A percentile compares a stretch with the other conserved stretches of the same genome.
Conservation (phyloP, 352 stramenopile species). For the Phytophthora crassamura region DNA sequence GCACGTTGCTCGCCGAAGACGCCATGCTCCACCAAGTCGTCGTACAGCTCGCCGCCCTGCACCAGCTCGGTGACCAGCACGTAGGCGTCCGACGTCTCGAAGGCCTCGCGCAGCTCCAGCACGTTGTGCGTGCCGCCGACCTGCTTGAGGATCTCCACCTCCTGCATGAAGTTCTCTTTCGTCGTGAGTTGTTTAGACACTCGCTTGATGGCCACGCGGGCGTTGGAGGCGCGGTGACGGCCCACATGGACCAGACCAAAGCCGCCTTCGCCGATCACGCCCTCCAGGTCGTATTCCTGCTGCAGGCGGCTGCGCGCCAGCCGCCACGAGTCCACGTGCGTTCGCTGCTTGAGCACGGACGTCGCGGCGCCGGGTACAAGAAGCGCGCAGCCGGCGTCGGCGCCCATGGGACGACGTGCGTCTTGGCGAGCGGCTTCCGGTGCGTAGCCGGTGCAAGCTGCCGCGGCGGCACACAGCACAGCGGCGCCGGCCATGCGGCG, state of each 20-base stretch:
- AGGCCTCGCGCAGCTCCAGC: conserved; percentile 59
- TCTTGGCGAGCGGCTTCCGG: conserved; percentile 24
- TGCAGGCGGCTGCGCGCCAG: conserved; percentile 36
- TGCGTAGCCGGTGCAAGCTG: conserved; percentile 11
- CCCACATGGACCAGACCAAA: conserved; percentile 55
- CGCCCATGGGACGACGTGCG: conserved; percentile 9
- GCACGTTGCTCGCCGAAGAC: conserved; percentile 49
- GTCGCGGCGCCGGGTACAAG: conserved; percentile 19
- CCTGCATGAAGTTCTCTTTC: conserved; percentile 59
- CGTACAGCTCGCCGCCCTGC: conserved; percentile 57
- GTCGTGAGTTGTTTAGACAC: conserved; percentile 54
- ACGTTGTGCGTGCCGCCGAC: conserved; percentile 51
- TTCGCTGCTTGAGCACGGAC: conserved; percentile 19
- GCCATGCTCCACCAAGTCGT: conserved; percentile 52
- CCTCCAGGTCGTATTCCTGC: conserved; percentile 52
- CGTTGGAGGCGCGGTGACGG: conserved; percentile 49
- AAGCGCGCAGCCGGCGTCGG: conserved; percentile 8
- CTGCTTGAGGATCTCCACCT: conserved; percentile 57
- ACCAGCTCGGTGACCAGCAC: conserved; percentile 68
- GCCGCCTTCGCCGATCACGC: conserved; percentile 58
- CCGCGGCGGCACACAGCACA: conserved; percentile 26
- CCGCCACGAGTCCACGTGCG: conserved; percentile 19
- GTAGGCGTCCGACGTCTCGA: conserved; percentile 62
- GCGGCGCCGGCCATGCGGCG: conserved; percentile 30
- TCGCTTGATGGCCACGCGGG: conserved; percentile 63